These are phyloP conservation scores for Irpex lacteus DNA, from an alignment of 1,284 basidiomycete genomes.

Conservation along the genomic window DNA sequence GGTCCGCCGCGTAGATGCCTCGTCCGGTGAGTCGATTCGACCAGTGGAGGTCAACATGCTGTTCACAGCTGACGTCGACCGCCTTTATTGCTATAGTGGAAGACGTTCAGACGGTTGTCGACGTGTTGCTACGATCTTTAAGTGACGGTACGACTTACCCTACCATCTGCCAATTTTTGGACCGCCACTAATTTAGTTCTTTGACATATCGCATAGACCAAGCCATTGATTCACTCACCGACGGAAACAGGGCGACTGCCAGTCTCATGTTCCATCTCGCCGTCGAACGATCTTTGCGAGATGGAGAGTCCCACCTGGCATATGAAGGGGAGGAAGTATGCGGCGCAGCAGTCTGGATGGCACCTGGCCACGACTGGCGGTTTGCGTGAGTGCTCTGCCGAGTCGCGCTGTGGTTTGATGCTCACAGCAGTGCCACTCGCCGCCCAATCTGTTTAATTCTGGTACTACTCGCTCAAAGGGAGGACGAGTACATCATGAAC, in stretches of 20 bases:
- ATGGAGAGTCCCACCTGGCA: constrained; percentile 22
- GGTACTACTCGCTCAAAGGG: constrained; percentile 4
- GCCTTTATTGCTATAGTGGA: constrained; percentile 12
- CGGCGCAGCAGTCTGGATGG: constrained; percentile 21
- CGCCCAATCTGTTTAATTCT: not conserved
- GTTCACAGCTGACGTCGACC: not conserved
- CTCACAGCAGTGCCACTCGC: not conserved
- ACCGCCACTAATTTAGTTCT: not conserved
- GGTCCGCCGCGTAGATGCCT: not conserved
- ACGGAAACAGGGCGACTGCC: constrained; percentile 17
- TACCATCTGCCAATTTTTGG: not conserved
- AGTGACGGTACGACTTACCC: constrained; percentile 19
- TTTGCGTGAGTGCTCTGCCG: constrained; percentile 20
- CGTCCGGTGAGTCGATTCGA: constrained; percentile 2
- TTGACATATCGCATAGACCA: constrained; percentile 15
- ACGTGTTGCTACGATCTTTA: constrained; percentile 19
- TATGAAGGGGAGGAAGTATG: constrained; percentile 18
- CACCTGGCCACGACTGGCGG: constrained; percentile 24
- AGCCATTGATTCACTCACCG: constrained; percentile 21
- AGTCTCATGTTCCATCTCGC: constrained; percentile 20
- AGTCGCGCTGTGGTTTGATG: not conserved
- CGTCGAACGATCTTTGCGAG: constrained; percentile 18
- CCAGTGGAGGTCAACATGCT: not conserved
- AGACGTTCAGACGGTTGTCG: constrained; percentile 20
- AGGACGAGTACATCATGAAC: constrained; percentile 11